Conservation (phyloP, 164 flowering plant species). For the Kingdonia uniflora region DNA sequence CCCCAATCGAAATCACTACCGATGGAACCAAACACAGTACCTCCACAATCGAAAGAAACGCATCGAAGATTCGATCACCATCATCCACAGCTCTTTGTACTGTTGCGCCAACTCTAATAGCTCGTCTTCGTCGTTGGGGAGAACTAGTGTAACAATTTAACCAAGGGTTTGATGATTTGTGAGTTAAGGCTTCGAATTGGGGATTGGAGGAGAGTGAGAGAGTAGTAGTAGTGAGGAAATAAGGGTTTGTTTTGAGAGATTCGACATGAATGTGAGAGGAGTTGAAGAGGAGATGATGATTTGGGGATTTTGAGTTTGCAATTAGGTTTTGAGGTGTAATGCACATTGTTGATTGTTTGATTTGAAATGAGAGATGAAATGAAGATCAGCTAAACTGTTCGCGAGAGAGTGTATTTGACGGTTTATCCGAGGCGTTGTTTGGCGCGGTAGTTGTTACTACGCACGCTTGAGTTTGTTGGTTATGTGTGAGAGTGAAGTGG, state of each 20-base stretch:
- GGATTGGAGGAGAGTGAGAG: neutral
- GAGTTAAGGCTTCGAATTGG: neutral
- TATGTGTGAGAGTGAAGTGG: too few relatives aligned
- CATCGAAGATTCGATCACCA: conserved; percentile 27
- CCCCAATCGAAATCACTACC: conserved; percentile 33
- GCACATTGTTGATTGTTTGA: neutral
- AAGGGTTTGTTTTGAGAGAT: neutral
- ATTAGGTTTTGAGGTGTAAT: conserved; percentile 2
- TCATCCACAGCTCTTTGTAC: conserved; percentile 4
- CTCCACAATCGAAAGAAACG: conserved; percentile 46
- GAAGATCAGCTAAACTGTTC: neutral
- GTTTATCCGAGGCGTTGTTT: too few relatives aligned
- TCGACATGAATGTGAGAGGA: neutral
- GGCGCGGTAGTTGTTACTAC: too few relatives aligned
- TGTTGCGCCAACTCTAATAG: conserved; percentile 13
- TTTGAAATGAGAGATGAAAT: neutral
- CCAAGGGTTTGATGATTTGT: neutral
- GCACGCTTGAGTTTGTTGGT: too few relatives aligned
- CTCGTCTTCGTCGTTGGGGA: conserved; percentile 11
- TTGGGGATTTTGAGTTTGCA: neutral
- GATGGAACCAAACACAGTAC: conserved; percentile 42
- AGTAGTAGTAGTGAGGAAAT: too few relatives aligned
- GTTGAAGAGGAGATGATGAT: neutral
- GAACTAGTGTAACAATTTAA: neutral
- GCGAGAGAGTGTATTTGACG: neutral